Evolutionary conservation across 495 filamentous ascomycete species (phyloP).

Genomic region (Aspergillus haitiensis): DNA sequence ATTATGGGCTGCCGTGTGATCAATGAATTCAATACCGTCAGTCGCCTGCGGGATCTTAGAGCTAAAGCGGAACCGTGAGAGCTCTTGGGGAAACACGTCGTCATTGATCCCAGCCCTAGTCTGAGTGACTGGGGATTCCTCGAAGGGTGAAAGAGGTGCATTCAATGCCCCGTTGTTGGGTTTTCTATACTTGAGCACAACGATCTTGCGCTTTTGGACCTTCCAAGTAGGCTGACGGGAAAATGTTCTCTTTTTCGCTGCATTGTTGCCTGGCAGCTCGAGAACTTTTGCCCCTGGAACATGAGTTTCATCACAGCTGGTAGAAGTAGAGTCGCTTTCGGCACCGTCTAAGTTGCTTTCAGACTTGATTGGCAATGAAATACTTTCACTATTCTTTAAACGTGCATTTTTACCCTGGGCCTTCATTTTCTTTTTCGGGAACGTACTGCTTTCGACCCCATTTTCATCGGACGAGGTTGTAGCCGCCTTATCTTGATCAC

Average conservation of each 20-base stretch:
- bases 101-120: no score
- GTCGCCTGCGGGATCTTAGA: neutral
- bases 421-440: slow-evolving; percentile 9
- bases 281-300: slow-evolving; percentile 24
- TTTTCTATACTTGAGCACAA: slow-evolving; percentile 16
- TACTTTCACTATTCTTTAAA: no score
- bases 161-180: neutral
- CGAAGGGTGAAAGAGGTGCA: no score
- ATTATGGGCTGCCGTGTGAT: neutral
- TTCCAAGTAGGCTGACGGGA: neutral
- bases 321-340: neutral
- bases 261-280: slow-evolving; percentile 17
- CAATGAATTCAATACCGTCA: neutral
- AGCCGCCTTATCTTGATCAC: no score
- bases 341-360: slow-evolving; percentile 14
- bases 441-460: slow-evolving; percentile 14
- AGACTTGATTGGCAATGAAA: neutral
- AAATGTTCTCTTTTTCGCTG: neutral
- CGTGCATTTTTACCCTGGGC: no score
- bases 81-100: neutral
- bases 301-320: slow-evolving; percentile 13
- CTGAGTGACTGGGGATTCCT: no score
- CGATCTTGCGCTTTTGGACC: slow-evolving; percentile 1
- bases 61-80: neutral
- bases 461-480: slow-evolving; percentile 27